Conservation (phyloP, 2,329 filamentous ascomycete genomes). For the Trichoderma aggressivum region DNA sequence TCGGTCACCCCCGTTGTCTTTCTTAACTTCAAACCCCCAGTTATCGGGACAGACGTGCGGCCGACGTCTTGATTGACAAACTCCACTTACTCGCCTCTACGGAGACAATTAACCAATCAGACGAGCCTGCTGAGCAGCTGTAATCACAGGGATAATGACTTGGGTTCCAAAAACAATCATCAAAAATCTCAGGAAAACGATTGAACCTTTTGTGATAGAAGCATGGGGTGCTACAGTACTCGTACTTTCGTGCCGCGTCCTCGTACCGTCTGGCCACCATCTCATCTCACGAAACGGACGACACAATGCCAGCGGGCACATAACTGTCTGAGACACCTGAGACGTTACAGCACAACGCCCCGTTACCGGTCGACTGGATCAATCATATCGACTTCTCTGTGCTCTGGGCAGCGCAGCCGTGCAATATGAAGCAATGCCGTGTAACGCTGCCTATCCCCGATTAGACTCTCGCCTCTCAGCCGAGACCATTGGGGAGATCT, state of each 20-base stretch:
- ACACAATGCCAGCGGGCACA: background rate
- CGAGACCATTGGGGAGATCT: constrained; percentile 16
- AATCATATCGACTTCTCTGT: background rate
- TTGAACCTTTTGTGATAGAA: constrained; percentile 13
- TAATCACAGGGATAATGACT: constrained; percentile 4
- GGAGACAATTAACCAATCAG: constrained; percentile 15
- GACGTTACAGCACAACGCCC: background rate
- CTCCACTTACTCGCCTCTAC: constrained; percentile 6
- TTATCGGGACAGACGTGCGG: constrained; percentile 11
- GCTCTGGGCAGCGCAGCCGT: background rate
- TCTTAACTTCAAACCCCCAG: constrained; percentile 4
- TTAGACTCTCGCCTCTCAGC: constrained; percentile 17
- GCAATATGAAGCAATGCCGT: constrained; percentile 9
- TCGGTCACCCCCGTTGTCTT: background rate
- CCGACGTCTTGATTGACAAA: constrained; percentile 8
- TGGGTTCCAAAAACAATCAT: background rate
- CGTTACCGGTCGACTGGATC: constrained; percentile 6
- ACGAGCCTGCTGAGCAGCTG: background rate
- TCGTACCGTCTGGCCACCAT: background rate
- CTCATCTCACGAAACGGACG: background rate
- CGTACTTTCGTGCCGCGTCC: background rate
- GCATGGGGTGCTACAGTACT: background rate
- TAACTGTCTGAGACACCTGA: background rate
- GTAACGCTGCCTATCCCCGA: constrained; percentile 12
- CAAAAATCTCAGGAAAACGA: background rate